Evolutionary conservation across 2,329 filamentous ascomycete species (phyloP).

Genomic region (Phialocephala sp.): DNA sequence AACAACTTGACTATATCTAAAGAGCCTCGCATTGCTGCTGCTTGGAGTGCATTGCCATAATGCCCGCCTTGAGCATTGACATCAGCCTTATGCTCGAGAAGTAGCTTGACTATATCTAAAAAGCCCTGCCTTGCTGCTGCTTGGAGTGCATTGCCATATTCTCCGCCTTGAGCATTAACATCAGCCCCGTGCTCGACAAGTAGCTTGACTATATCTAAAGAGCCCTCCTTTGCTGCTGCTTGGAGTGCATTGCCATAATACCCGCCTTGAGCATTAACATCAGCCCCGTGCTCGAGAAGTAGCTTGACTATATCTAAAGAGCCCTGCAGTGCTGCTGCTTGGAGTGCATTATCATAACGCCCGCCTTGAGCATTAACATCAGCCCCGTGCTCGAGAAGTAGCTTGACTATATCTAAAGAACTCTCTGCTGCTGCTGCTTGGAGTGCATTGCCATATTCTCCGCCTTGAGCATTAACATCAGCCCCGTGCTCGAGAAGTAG

Average conservation of each 20-base stretch:
- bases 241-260: too few relatives aligned
- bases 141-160: background rate
- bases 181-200: background rate
- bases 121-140: background rate
- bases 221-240: background rate
- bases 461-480: background rate
- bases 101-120: background rate
- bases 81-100: background rate
- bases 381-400: constrained; percentile 1
- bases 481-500: too few relatives aligned
- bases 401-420: too few relatives aligned
- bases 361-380: constrained; percentile 10
- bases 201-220: background rate
- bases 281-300: background rate
- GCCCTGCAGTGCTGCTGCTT: too few relatives aligned
- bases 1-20: background rate
- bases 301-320: background rate
- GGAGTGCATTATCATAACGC: background rate
- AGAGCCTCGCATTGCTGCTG: background rate
- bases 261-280: background rate
- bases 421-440: constrained; percentile 7
- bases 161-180: background rate
- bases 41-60: background rate
- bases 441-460: constrained; percentile 16
- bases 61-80: background rate